phyloP scores from a whole-genome alignment of 192 early-diverging fungal species.

The Cladochytrium replicatum region DNA sequence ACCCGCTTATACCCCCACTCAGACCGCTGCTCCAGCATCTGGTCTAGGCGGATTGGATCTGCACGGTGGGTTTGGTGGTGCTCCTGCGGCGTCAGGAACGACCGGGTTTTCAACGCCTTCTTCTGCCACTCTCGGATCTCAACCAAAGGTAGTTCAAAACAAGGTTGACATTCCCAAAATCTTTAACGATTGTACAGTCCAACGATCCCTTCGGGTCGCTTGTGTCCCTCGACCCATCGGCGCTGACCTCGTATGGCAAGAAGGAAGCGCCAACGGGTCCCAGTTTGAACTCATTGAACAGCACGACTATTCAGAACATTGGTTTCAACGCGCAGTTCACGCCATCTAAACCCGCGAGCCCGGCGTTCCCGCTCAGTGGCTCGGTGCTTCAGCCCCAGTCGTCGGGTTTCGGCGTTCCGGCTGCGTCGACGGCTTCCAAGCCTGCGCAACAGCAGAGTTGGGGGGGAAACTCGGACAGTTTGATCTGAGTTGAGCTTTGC shows the following conservation, averaged over 20 bases:
- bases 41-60: neutral
- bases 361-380: too few species aligned
- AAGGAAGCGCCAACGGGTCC: constrained; percentile 23
- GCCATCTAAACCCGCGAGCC: too few species aligned
- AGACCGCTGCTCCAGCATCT: neutral
- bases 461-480: too few species aligned
- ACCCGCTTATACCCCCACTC: neutral
- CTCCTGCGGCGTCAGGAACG: neutral
- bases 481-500: too few species aligned
- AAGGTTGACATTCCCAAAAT: too few species aligned
- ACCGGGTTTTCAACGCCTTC: constrained; percentile 1
- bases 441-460: too few species aligned
- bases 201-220: constrained; percentile 31
- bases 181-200: too few species aligned
- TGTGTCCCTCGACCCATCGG: constrained; percentile 34
- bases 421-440: too few species aligned
- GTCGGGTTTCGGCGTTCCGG: too few species aligned
- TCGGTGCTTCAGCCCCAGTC: too few species aligned
- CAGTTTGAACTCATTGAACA: constrained; percentile 28
- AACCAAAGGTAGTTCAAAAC: neutral
- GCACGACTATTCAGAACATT: too few species aligned
- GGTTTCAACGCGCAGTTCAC: too few species aligned
- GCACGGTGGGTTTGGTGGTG: neutral
- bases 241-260: constrained; percentile 21
- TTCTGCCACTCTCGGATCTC: constrained; percentile 3